Base-by-base conservation (phyloP, 306 rosid genomes). In the Ormosia emarginata region DNA sequence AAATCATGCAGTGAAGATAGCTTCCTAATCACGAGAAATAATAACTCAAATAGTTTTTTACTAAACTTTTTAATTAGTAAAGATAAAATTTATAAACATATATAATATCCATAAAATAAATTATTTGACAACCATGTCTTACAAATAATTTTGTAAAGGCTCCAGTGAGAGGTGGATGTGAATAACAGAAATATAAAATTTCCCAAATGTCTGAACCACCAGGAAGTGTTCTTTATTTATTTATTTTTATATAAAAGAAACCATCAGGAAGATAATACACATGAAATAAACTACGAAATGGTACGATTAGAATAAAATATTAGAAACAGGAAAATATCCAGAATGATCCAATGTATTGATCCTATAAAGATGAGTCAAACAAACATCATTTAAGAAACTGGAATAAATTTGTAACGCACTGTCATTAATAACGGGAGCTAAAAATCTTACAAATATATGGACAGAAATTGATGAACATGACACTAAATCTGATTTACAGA, bases 381-480 rank as follows among this genome's bases (percentile, higher is more conserved):
- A 59, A 43, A 30, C 14, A 64, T 34, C 32, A 56, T 46, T 52
- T 10, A 8, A 59, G 76, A 66, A 61, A 77, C 43, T 57, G 50
- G 40, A 75, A 64, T 77, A 61, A 77, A 43, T 53, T 78, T 62
- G 81, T 78, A 80, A 50, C 30, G 55, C 6, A 44, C 82, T 67
- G 65, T 39, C 17, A 86, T 83, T 59, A 61, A 84, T 36, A n/a
- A 73, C 18, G 59, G 2, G 81, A 9, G 59, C 84, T 52, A 50
- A 77, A 81, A 77, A 18, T 71, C 66, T 70, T 77, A 73, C 88
- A 74, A 77, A 70, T 71, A 67, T 58, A 85, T 67, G 78, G 52
- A 73, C 76, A 84, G 32, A 62, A 17, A 67, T 46, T 71, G 50
- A 34, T 37, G 79, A 77, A 67, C 62, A 62, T 55, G 78, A 67